Percentiles rank a stretch among this genome's conserved stretches.
These are phyloP conservation scores for Mycena latifolia DNA, from an alignment of 768 basidiomycete genomes.

Conservation along the genomic window DNA sequence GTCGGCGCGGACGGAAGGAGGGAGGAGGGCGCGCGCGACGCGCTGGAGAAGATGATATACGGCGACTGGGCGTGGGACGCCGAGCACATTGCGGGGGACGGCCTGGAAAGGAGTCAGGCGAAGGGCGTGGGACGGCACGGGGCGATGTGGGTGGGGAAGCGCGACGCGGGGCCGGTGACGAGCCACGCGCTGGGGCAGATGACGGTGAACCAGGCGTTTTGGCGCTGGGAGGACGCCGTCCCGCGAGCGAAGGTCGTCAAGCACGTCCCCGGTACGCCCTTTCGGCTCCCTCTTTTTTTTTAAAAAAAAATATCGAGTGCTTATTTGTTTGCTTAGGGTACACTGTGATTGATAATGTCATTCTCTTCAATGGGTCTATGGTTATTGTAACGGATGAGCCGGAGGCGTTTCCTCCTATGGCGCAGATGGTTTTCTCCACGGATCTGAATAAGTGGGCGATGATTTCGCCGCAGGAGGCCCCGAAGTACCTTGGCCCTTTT, in stretches of 20 bases:
- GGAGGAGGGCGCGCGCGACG: conserved; percentile 65
- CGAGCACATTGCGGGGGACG: conserved; percentile 69
- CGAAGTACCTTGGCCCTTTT: conserved; percentile 59
- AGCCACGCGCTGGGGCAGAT: conserved; percentile 45
- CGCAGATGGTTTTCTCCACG: conserved; percentile 61
- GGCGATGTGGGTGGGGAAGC: conserved; percentile 57
- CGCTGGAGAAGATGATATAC: conserved; percentile 71
- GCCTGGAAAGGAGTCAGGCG: conserved; percentile 59
- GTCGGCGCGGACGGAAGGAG: conserved; percentile 62
- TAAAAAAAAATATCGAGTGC: too few relatives aligned
- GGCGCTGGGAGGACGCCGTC: conserved; percentile 66
- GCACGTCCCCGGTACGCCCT: conserved; percentile 72
- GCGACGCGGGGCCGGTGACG: conserved; percentile 42
- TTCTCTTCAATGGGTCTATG: conserved; percentile 77
- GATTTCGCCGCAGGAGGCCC: conserved; percentile 65
- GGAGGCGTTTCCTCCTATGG: conserved; percentile 68
- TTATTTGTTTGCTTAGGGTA: conserved; percentile 67
- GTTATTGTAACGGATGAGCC: conserved; percentile 81
- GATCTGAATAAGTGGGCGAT: conserved; percentile 69
- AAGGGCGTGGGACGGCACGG: conserved; percentile 55
- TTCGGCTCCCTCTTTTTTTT: too few relatives aligned
- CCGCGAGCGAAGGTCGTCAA: conserved; percentile 69
- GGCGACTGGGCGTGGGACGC: conserved; percentile 80
- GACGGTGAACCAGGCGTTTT: conserved; percentile 65
- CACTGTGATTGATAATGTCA: conserved; percentile 87